phyloP scores from a whole-genome alignment of 2,329 filamentous ascomycete genomes.

The Akanthomyces uredinophilus region DNA sequence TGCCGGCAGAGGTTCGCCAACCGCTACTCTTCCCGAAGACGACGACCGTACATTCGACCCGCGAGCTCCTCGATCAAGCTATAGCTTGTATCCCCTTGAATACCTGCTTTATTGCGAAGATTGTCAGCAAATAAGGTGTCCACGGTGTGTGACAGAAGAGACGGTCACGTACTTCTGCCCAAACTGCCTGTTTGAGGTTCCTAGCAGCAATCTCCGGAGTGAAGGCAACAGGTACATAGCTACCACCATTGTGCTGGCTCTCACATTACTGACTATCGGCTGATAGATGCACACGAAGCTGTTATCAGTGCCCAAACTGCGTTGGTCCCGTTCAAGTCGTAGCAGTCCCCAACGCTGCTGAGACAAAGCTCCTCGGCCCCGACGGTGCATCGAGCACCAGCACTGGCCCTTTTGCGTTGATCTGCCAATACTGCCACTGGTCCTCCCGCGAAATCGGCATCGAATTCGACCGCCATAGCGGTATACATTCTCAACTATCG shows the following conservation, averaged over 20 bases:
- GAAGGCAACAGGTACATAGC: constrained; percentile 80
- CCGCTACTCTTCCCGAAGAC: constrained; percentile 48
- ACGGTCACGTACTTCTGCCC: constrained; percentile 95
- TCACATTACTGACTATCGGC: constrained; percentile 5
- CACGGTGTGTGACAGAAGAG: constrained; percentile 86
- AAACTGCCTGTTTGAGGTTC: constrained; percentile 91
- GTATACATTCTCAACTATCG: constrained; percentile 74
- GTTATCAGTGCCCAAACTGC: constrained; percentile 91
- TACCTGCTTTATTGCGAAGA: constrained; percentile 96
- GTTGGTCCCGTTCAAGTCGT: constrained; percentile 73
- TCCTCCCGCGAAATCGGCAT: constrained; percentile 83
- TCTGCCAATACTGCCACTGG: constrained; percentile 92
- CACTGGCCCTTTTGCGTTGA: constrained; percentile 65
- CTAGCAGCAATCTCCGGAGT: constrained; percentile 83
- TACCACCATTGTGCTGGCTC: neutral
- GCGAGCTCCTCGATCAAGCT: constrained; percentile 76
- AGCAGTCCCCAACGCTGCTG: constrained; percentile 55
- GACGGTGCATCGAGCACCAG: constrained; percentile 30
- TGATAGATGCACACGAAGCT: constrained; percentile 80
- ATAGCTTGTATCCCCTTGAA: constrained; percentile 87
- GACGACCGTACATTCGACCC: constrained; percentile 83
- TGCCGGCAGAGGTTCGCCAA: constrained; percentile 27
- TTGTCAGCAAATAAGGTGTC: constrained; percentile 92
- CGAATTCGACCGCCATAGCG: constrained; percentile 82
- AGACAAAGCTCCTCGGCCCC: constrained; percentile 39